Evolutionary conservation across 2,329 filamentous ascomycete species (phyloP), one percentile per base, ranked within the genome.

Genomic region (Ceratocystis destructans): DNA sequence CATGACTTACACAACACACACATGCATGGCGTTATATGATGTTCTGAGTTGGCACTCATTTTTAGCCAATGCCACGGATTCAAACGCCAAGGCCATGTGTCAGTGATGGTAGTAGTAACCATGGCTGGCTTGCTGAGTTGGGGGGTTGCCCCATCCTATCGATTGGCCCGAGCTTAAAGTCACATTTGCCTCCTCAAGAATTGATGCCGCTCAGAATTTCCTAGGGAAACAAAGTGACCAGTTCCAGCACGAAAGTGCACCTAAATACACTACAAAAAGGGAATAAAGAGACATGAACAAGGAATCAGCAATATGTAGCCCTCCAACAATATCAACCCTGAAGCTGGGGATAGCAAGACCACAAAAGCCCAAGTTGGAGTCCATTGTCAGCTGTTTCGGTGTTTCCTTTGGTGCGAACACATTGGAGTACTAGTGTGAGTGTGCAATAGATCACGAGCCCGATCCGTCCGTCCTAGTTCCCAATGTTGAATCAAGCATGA

Each of bases 321-420:
- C 37, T 41, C 37, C 37, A 41, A 41, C 37, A 41, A 41, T 15
- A 41, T 41, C 37, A 10, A 41, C 10, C 10, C 37, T 5, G 3
- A 41, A 41, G 37, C 12, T 41, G 37, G 20, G 8, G 20, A 48
- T n/a, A 28, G 15, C 20, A 53, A 53, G 25, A 53, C 5, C 5
- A 15, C 7, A 53, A 53, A 12, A 20, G 4, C 10, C 48, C 15
- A 37, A 25, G 12, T 59, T 17, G 55, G 10, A n/a, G 33, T 1
- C 15, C 10, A 8, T 59, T 2, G 8, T 37, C 28, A 20, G 25
- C 55, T 31, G 31, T 28, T 28, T 59, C 33, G n/a, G 55, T 59
- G 55, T 59, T 59, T 59, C 55, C 55, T 37, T 59, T 37, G 25
- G 17, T 59, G 55, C 55, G 55, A 59, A n/a, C 15, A 17, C 25